phyloP scores from a whole-genome alignment of 2,329 filamentous ascomycete genomes.

The Penicillium capsulatum region DNA sequence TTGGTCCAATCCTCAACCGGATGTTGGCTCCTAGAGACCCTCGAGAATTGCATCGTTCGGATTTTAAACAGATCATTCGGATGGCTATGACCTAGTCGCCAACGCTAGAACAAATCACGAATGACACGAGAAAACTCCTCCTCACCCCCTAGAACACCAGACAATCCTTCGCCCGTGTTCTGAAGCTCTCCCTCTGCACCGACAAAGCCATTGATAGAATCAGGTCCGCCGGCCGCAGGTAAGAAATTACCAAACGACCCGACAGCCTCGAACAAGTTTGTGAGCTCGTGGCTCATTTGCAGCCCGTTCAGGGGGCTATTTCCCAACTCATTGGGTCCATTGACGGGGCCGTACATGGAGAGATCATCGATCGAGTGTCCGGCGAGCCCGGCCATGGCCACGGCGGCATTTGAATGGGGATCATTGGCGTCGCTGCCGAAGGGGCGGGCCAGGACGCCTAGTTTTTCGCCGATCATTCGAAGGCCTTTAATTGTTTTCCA shows the following conservation, averaged over 20 bases:
- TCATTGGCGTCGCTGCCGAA: conserved; percentile 46
- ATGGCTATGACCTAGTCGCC: no score
- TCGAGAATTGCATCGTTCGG: no score
- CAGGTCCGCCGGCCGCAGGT: conserved; percentile 28
- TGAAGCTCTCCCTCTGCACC: conserved; percentile 36
- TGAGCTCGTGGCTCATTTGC: conserved; percentile 58
- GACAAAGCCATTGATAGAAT: conserved; percentile 39
- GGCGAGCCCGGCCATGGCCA: conserved; percentile 63
- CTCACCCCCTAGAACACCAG: conserved; percentile 51
- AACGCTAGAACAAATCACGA: conserved; percentile 53
- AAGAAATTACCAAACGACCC: conserved; percentile 49
- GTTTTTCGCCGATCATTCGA: conserved; percentile 59
- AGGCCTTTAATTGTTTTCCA: conserved; percentile 62
- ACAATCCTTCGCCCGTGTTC: conserved; percentile 43
- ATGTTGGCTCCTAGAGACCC: no score
- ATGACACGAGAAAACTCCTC: conserved; percentile 58
- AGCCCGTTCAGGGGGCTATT: conserved; percentile 56
- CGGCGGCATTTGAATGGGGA: conserved; percentile 58
- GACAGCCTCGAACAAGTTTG: conserved; percentile 60
- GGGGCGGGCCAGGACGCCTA: conserved; percentile 49
- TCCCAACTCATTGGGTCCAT: conserved; percentile 41
- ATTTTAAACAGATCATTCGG: no score
- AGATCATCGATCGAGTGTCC: conserved; percentile 59
- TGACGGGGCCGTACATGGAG: conserved; percentile 45
- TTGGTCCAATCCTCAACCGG: no score